Base-by-base conservation (phyloP, 139 green algal species). In the Bryopsis sp. region DNA sequence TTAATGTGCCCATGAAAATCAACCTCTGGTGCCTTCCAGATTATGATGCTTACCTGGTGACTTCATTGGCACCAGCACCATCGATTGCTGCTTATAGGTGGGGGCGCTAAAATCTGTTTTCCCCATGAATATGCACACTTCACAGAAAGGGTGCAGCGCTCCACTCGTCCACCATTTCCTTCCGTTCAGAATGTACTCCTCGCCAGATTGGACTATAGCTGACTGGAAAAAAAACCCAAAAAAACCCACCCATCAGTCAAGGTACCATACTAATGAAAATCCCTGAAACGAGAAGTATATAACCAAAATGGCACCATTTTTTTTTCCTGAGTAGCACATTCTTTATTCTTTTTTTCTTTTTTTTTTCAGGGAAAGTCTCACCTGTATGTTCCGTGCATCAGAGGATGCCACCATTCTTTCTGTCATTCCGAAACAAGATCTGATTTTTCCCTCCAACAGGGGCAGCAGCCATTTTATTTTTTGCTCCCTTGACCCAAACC, bases 381-480 rank as follows among this genome's bases (percentile, higher is more conserved):
- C 79, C 65, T 85, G 77, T 64, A 99, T 97, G 84, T 99, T 99
- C 32, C 93, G 98, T 15, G 95, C 95, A 60, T 99, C 95, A 28
- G 78, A 90, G 2, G 84, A 95, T 0, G 95, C 95, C n/a, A 99
- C 94, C 0, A 74, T 80, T 36, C 94, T 95, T 74, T 99, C 95
- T 0, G 93, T 99, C 95, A 99, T 99, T 4, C 89, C 93, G 75
- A 99, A 99, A 74, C 89, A 96, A 15, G 78, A 92, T 15, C 94
- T 78, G 60, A 96, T 93, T 28, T 83, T 26, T n/a, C 94, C 95
- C 0, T 73, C 63, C 64, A 97, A 82, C 75, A 99, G 83, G 8
- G 95, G 94, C 63, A 94, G 67, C n/a, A 99, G 82, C 92, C 92
- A 99, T 47, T 26, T 58, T 28, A 65, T 47, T 82, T 97, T 88